Conservation (phyloP, 2,329 filamentous ascomycete species). For the Stromatinia cepivora region DNA sequence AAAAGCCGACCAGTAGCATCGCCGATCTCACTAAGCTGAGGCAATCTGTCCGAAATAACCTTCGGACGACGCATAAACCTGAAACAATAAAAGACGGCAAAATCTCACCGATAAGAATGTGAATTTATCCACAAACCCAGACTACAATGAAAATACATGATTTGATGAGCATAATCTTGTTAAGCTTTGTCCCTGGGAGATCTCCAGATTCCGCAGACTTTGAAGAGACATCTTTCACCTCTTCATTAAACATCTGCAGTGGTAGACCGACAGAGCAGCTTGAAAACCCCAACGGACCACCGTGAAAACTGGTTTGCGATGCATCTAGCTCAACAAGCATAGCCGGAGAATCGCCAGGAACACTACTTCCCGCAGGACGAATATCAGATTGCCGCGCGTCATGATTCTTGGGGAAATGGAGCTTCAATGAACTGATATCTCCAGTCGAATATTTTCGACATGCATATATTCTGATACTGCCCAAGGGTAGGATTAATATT, state of each 20-base stretch:
- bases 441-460: background rate
- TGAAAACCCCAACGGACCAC: background rate
- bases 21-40: background rate
- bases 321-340: background rate
- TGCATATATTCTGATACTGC: background rate
- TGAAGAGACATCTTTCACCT: background rate
- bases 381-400: background rate
- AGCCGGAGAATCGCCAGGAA: background rate
- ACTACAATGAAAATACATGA: background rate
- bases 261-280: background rate
- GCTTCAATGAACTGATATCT: background rate
- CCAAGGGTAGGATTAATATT: background rate
- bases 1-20: background rate
- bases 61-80: background rate
- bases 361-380: background rate
- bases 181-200: background rate
- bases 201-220: background rate
- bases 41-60: background rate
- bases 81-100: constrained; percentile 15
- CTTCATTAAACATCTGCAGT: background rate
- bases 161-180: background rate
- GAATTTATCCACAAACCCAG: background rate
- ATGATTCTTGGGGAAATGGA: background rate
- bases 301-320: background rate
- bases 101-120: constrained; percentile 1